Conservation (phyloP, 2,329 filamentous ascomycete genomes). For the Colletotrichum lindemuthianum region DNA sequence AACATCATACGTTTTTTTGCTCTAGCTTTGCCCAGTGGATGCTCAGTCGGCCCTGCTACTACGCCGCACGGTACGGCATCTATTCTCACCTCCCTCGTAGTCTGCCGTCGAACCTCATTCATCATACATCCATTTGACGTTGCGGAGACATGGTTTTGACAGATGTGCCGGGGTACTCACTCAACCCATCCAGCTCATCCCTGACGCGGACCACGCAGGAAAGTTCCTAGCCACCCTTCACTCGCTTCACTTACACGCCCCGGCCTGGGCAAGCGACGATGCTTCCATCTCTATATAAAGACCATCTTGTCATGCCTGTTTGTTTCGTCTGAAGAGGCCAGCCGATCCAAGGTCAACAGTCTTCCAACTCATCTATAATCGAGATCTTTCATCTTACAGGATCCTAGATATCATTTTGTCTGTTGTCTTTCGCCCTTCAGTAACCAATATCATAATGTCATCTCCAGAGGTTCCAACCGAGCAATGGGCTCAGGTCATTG, state of each 20-base stretch:
- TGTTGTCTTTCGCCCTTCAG: neutral
- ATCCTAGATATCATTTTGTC: constrained; percentile 6
- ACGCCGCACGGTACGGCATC: constrained; percentile 9
- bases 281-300: constrained; percentile 31
- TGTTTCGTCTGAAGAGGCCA: constrained; percentile 23
- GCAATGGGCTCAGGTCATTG: constrained; percentile 93
- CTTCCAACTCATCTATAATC: constrained; percentile 12
- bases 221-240: constrained; percentile 11
- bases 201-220: constrained; percentile 21
- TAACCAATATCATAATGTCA: constrained; percentile 20
- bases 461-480: constrained; percentile 70
- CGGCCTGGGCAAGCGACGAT: constrained; percentile 25
- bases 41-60: constrained; percentile 26
- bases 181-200: constrained; percentile 7
- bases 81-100: constrained; percentile 1
- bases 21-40: constrained; percentile 29
- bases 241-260: constrained; percentile 23
- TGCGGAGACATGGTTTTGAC: constrained; percentile 9
- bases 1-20: constrained; percentile 36
- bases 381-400: constrained; percentile 10
- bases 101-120: neutral
- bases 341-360: constrained; percentile 29
- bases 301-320: constrained; percentile 4
- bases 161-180: constrained; percentile 17
- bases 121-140: neutral